phyloP scores from a whole-genome alignment of 2,329 filamentous ascomycete genomes.

The Cladosporium austrohemisphaericum region DNA sequence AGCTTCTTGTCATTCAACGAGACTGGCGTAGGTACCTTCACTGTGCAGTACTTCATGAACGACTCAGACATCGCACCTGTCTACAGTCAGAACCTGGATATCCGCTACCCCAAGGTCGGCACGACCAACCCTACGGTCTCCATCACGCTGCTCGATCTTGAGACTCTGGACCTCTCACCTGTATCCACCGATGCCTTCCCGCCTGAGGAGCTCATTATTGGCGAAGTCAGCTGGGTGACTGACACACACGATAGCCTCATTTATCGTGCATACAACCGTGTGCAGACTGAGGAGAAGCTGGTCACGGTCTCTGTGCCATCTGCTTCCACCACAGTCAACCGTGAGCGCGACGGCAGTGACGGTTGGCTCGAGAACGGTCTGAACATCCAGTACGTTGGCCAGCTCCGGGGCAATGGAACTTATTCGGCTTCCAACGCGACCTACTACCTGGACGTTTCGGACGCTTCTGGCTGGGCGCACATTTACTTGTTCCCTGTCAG shows the following conservation, averaged over 20 bases:
- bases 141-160: constrained; percentile 56
- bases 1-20: constrained; percentile 59
- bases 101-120: constrained; percentile 67
- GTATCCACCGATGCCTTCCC: constrained; percentile 57
- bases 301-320: constrained; percentile 55
- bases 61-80: constrained; percentile 53
- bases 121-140: constrained; percentile 63
- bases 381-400: constrained; percentile 54
- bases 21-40: constrained; percentile 64
- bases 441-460: constrained; percentile 65
- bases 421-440: constrained; percentile 34
- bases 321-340: constrained; percentile 46
- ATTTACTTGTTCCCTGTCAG: constrained; percentile 61
- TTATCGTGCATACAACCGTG: constrained; percentile 65
- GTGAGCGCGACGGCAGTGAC: constrained; percentile 55
- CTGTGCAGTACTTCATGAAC: constrained; percentile 64
- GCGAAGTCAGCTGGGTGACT: constrained; percentile 66
- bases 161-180: constrained; percentile 41
- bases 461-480: constrained; percentile 63
- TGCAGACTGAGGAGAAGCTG: constrained; percentile 62
- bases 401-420: constrained; percentile 35
- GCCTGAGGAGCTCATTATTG: constrained; percentile 60
- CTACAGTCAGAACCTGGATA: constrained; percentile 60
- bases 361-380: constrained; percentile 62
- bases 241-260: constrained; percentile 58